Conservation (phyloP, 1,284 basidiomycete species). For the Malassezia brasiliensis region DNA sequence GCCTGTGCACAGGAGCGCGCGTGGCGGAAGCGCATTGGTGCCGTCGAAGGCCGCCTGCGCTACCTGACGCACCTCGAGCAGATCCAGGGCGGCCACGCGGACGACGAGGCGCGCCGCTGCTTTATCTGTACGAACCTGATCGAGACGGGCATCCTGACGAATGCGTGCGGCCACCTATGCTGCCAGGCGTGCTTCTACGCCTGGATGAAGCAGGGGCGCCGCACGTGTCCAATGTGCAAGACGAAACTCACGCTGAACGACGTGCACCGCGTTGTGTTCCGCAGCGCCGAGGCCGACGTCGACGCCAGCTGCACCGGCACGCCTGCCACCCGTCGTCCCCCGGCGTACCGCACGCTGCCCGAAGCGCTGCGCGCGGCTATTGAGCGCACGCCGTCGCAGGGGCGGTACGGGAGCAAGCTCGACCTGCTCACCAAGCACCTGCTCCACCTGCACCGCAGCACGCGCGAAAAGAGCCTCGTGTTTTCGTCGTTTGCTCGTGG, state of each 20-base stretch:
- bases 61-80: conserved; percentile 33
- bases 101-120: conserved; percentile 29
- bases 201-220: conserved; percentile 29
- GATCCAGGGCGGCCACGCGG: conserved; percentile 22
- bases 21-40: conserved; percentile 20
- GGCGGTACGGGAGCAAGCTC: conserved; percentile 39
- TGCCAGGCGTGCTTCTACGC: conserved; percentile 42
- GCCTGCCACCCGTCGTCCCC: background rate
- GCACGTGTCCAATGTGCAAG: conserved; percentile 38
- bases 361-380: conserved; percentile 18
- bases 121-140: conserved; percentile 40
- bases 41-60: conserved; percentile 26
- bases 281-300: background rate
- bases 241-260: conserved; percentile 28
- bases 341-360: conserved; percentile 22
- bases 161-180: conserved; percentile 36
- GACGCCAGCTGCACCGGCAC: background rate
- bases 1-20: conserved; percentile 25
- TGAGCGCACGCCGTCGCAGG: conserved; percentile 19
- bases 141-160: conserved; percentile 32
- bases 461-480: conserved; percentile 37
- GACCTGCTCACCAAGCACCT: conserved; percentile 37
- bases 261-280: conserved; percentile 37
- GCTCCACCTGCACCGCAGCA: conserved; percentile 19
- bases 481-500: conserved; percentile 43